Percentiles rank a stretch among this genome's conserved stretches.
Evolutionary conservation across 352 stramenopile species (phyloP).

Genomic region (Phytophthora europaea): DNA sequence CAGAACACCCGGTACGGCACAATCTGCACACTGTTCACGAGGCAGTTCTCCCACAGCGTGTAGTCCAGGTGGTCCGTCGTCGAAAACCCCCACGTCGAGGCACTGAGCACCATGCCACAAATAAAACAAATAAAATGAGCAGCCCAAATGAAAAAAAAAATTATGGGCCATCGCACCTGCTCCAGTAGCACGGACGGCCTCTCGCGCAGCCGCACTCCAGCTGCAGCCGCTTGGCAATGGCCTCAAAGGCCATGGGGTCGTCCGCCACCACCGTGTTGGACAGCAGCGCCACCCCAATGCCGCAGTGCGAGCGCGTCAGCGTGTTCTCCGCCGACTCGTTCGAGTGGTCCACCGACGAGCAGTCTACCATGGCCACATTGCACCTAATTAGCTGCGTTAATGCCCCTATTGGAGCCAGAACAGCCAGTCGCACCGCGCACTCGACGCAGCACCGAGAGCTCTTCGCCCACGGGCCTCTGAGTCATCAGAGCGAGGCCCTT

Average conservation of each 20-base stretch:
- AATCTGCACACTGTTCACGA: slow-evolving; percentile 65
- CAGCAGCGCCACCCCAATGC: slow-evolving; percentile 47
- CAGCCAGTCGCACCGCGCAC: slow-evolving; percentile 42
- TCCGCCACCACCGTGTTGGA: slow-evolving; percentile 34
- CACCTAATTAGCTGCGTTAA: neutral
- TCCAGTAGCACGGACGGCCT: slow-evolving; percentile 81
- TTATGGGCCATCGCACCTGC: slow-evolving; percentile 51
- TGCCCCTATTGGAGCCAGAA: neutral
- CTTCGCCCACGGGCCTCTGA: slow-evolving; percentile 19
- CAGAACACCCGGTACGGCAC: slow-evolving; percentile 83
- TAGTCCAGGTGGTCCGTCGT: slow-evolving; percentile 79
- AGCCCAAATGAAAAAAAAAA: neutral
- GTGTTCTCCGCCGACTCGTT: slow-evolving; percentile 64
- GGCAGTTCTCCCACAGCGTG: slow-evolving; percentile 44
- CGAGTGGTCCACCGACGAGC: slow-evolving; percentile 59
- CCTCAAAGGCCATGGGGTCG: slow-evolving; percentile 46
- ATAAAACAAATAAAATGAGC: neutral
- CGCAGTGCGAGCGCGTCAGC: slow-evolving; percentile 52
- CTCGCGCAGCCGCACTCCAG: slow-evolving; percentile 76
- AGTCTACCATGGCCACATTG: slow-evolving; percentile 29
- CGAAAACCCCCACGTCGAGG: slow-evolving; percentile 48
- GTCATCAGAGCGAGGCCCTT: slow-evolving; percentile 47
- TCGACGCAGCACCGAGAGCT: slow-evolving; percentile 43
- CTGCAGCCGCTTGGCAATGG: slow-evolving; percentile 58
- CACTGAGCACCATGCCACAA: slow-evolving; percentile 16